A percentile compares a stretch with the other conserved stretches of the same genome.
Evolutionary conservation across 1,284 basidiomycete genomes (phyloP).

Genomic region (Tilletia caries): DNA sequence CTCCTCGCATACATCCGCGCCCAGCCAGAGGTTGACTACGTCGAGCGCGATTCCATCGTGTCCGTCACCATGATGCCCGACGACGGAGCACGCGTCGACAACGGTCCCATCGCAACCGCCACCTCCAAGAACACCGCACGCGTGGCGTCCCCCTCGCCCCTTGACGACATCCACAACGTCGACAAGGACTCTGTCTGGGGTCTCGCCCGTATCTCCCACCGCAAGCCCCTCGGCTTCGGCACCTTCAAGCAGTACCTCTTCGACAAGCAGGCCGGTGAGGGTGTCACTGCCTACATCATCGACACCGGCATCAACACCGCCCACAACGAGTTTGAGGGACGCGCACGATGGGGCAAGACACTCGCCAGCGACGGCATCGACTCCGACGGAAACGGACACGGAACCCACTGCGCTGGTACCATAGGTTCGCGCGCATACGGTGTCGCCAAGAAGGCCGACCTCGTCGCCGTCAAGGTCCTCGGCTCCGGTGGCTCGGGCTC

Average conservation of each 20-base stretch:
- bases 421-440: slow-evolving; percentile 74
- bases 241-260: slow-evolving; percentile 87
- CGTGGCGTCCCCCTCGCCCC: slow-evolving; percentile 10
- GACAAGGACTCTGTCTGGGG: slow-evolving; percentile 61
- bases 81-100: slow-evolving; percentile 56
- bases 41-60: slow-evolving; percentile 72
- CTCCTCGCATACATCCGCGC: slow-evolving; percentile 76
- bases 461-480: slow-evolving; percentile 96
- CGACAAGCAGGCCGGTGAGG: slow-evolving; percentile 72
- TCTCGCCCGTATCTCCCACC: slow-evolving; percentile 91
- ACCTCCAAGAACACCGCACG: slow-evolving; percentile 32
- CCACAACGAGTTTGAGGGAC: slow-evolving; percentile 83
- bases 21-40: slow-evolving; percentile 84
- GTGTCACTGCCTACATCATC: slow-evolving; percentile 74
- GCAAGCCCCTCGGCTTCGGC: slow-evolving; percentile 69
- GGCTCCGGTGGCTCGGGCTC: slow-evolving; percentile 86
- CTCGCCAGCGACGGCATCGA: slow-evolving; percentile 67
- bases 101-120: slow-evolving; percentile 57
- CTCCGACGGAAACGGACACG: slow-evolving; percentile 66
- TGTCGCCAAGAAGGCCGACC: slow-evolving; percentile 87
- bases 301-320: slow-evolving; percentile 82
- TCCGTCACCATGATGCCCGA: slow-evolving; percentile 45
- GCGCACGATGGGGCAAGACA: slow-evolving; percentile 61
- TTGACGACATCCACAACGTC: slow-evolving; percentile 10
- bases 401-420: slow-evolving; percentile 68